These are phyloP conservation scores for Podospora conica DNA, from an alignment of 495 filamentous ascomycete species.

Conservation along the genomic window DNA sequence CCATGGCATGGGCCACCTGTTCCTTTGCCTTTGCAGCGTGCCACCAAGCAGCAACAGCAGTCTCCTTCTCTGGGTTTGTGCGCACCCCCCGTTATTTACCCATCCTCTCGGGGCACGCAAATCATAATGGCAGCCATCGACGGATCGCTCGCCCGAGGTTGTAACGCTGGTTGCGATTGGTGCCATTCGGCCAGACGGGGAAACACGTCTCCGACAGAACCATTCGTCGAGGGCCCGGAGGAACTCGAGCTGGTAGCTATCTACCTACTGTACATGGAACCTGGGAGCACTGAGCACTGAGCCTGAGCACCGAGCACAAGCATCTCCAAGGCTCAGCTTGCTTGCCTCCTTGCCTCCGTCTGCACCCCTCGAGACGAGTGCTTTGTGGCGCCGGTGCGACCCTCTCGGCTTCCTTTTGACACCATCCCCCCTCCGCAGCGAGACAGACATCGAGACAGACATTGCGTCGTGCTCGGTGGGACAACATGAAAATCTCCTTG, in stretches of 20 bases:
- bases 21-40: background rate
- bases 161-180: background rate
- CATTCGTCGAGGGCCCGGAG: too few species aligned
- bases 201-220: background rate
- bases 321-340: background rate
- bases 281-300: too few species aligned
- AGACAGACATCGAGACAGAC: slow-evolving; percentile 1
- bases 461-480: background rate
- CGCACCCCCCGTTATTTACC: background rate
- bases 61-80: background rate
- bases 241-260: background rate
- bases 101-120: background rate
- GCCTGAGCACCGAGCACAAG: too few species aligned
- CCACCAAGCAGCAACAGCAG: background rate
- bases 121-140: background rate
- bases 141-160: slow-evolving; percentile 1
- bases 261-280: background rate
- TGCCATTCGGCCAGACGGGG: slow-evolving; percentile 4
- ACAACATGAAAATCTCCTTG: slow-evolving; percentile 10
- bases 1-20: background rate
- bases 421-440: background rate
- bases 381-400: background rate
- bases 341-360: slow-evolving; percentile 2
- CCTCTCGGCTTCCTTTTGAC: background rate
- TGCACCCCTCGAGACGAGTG: slow-evolving; percentile 1